Evolutionary conservation across 2,329 filamentous ascomycete genomes (phyloP).

Genomic region (Monilinia laxa): DNA sequence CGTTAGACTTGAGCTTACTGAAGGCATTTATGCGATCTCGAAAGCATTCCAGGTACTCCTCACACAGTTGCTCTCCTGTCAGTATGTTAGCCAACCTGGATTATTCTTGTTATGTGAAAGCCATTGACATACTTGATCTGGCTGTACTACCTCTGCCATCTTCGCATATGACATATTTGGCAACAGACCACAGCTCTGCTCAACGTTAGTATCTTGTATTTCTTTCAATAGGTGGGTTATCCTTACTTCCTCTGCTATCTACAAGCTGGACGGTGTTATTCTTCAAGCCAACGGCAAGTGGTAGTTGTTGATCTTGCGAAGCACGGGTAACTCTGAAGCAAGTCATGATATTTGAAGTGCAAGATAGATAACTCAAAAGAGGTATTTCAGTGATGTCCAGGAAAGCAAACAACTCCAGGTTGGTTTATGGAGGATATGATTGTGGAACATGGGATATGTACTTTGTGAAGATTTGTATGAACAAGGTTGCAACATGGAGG

Average conservation of each 20-base stretch:
- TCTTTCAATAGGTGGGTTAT: neutral
- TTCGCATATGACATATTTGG: neutral
- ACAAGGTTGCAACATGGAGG: neutral
- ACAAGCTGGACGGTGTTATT: neutral
- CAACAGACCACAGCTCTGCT: neutral
- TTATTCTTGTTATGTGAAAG: neutral
- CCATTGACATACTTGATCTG: neutral
- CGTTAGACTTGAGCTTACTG: neutral
- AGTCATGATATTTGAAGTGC: neutral
- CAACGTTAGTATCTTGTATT: neutral
- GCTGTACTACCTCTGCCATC: neutral
- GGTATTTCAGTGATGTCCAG: neutral
- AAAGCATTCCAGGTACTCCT: slow-evolving; percentile 7
- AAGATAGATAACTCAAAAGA: neutral
- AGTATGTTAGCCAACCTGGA: neutral
- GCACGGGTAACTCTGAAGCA: neutral
- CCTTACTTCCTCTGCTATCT: neutral
- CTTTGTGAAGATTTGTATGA: neutral
- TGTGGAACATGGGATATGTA: too few relatives aligned
- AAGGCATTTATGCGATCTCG: neutral
- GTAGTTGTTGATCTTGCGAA: neutral
- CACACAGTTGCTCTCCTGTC: neutral
- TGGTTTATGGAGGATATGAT: neutral
- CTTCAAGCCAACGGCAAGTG: neutral
- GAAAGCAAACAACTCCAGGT: neutral